Base-by-base conservation (phyloP, 2,329 filamentous ascomycete genomes). In the Sporothrix inflata region DNA sequence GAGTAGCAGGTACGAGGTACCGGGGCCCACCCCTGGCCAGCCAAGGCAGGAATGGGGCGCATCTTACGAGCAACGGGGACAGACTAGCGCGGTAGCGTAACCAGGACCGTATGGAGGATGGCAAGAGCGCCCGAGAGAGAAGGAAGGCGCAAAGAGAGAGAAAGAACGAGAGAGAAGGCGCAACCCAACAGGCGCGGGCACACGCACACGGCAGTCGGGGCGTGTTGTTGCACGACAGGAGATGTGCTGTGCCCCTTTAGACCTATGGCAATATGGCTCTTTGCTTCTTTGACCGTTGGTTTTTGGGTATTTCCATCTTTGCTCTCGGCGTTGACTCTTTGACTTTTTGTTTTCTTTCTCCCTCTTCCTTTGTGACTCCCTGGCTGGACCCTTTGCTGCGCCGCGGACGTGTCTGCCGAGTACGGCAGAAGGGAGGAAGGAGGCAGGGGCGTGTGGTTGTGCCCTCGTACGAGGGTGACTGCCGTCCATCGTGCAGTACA, bases 1-100 rank as follows among this genome's bases (percentile, higher is more conserved):
- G n/a, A n/a, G n/a, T n/a, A n/a, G n/a, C 24, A 67, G 63, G 67
- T 69, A 60, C 67, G 67, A 60, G 51, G 67, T 47, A 68, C 47
- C 11, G n/a, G 65, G 16, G 11, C 65, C 65, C 65, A 51, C 65
- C 45, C 45, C 65, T 55, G 65, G 11, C 47, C 65, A 68, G 65
- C 65, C 65, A 53, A 55, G 65, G 51, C 47, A 69, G 34, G 53
- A 47, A 69, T 60, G 67, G 67, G 67, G 49, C 67, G 67, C 67
- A 60, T 60, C 67, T 57, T 69, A 69, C 51, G 67, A 69, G 67
- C 38, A 40, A 47, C 34, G 51, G 51, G 51, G 66, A 38, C 49
- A 6, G 9, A 69, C 66, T 69, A 67, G 63, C 45, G 63, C n/a
- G 21, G 60, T 24, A 42, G 34, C n/a, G 34, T n/a, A n/a, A n/a